phyloP scores from a whole-genome alignment of 106 monocot genomes.

The Gastrodia elata region DNA sequence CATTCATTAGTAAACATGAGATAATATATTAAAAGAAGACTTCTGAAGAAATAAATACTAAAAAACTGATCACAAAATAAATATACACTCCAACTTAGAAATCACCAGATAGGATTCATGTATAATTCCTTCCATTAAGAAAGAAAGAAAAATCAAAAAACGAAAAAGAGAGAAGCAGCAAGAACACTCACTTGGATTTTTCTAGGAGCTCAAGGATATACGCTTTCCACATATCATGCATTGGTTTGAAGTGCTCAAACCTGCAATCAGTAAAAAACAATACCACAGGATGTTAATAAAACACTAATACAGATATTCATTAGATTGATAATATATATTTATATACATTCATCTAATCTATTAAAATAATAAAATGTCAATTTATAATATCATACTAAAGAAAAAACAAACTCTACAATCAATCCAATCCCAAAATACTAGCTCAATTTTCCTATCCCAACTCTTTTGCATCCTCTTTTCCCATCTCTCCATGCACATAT shows the following conservation, averaged over 20 bases:
- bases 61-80: background rate
- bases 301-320: too few species aligned
- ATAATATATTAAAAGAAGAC: background rate
- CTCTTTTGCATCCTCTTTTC: too few species aligned
- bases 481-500: too few species aligned
- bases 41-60: background rate
- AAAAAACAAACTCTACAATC: too few species aligned
- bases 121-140: background rate
- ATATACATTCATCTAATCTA: too few species aligned
- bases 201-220: constrained; percentile 62
- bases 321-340: too few species aligned
- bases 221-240: constrained; percentile 96
- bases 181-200: constrained; percentile 33
- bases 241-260: constrained; percentile 67
- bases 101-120: background rate
- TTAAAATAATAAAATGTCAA: too few species aligned
- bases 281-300: too few species aligned
- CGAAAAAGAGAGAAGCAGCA: background rate
- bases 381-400: too few species aligned
- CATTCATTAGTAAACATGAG: background rate
- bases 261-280: constrained; percentile 22
- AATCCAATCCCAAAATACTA: too few species aligned
- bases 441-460: too few species aligned
- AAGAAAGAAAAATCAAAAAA: background rate
- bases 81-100: background rate